These are phyloP conservation scores for Tolypocladium sp. DNA, from an alignment of 2,329 filamentous ascomycete genomes.

Conservation along the genomic window DNA sequence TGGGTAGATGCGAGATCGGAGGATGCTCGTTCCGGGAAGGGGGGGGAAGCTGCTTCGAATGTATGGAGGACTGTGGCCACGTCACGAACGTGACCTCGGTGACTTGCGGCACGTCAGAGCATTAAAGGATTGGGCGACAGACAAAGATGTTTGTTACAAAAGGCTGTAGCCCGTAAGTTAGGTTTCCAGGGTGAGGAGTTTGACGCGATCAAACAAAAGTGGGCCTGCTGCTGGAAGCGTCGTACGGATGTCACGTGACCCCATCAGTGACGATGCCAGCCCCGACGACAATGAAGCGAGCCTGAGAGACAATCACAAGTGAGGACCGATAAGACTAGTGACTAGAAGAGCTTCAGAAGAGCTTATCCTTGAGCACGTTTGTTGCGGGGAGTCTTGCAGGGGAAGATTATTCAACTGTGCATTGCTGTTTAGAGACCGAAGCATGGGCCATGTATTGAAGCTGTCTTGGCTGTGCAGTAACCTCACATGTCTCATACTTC, in stretches of 20 bases:
- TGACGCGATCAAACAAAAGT: slow-evolving; percentile 12
- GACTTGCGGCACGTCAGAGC: slow-evolving; percentile 4
- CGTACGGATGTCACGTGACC: slow-evolving; percentile 9
- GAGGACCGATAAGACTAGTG: not conserved
- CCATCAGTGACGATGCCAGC: not conserved
- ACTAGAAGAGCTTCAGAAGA: too few relatives aligned
- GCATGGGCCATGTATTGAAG: not conserved
- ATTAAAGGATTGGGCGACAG: slow-evolving; percentile 1
- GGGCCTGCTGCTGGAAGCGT: slow-evolving; percentile 1
- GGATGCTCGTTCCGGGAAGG: not conserved
- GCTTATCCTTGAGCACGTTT: not conserved
- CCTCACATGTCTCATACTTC: not conserved
- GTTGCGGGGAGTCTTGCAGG: not conserved
- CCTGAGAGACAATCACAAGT: not conserved
- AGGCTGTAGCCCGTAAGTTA: not conserved
- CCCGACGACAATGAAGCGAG: not conserved
- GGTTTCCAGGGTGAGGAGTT: slow-evolving; percentile 11
- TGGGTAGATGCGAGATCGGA: slow-evolving; percentile 2
- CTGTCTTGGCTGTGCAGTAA: not conserved
- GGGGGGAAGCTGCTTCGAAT: not conserved
- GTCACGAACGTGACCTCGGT: slow-evolving; percentile 6
- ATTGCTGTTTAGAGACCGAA: not conserved
- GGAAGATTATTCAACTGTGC: not conserved
- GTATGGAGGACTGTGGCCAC: not conserved
- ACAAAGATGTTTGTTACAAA: not conserved